phyloP scores from a whole-genome alignment of 176 grass and related monocot species.

The Cenchrus americanus region DNA sequence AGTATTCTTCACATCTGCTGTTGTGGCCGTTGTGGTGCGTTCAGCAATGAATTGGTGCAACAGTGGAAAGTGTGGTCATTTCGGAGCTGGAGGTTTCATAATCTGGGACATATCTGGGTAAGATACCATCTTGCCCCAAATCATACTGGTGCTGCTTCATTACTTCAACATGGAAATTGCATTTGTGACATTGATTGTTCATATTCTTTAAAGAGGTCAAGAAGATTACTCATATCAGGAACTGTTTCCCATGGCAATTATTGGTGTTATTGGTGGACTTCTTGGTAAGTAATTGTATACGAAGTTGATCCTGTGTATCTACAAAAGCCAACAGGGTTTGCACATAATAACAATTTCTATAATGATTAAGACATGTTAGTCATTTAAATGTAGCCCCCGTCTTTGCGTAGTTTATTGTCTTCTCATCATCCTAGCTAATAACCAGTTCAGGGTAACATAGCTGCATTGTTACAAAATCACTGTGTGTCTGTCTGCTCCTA shows the following conservation, averaged over 20 bases:
- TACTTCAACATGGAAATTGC: conserved; percentile 23
- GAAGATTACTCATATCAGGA: conserved; percentile 99
- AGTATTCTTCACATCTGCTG: conserved; percentile 99
- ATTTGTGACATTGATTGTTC: conserved; percentile 51
- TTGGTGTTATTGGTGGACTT: conserved; percentile 97
- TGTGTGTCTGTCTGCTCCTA: neutral
- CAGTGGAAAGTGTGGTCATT: conserved; percentile 98
- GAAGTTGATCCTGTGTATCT: conserved; percentile 28
- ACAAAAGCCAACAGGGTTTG: conserved; percentile 25
- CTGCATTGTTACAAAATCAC: neutral
- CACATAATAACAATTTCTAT: conserved; percentile 31
- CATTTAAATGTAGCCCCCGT: neutral
- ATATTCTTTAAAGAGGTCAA: conserved; percentile 80
- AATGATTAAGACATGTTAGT: conserved; percentile 17
- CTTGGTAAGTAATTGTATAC: conserved; percentile 60
- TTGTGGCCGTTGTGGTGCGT: conserved; percentile 92
- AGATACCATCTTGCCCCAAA: neutral
- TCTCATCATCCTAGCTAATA: neutral
- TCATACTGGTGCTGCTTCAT: neutral
- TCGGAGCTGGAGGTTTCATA: conserved; percentile 97
- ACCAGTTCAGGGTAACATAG: neutral
- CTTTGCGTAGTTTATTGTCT: conserved; percentile 2
- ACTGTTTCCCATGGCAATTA: conserved; percentile 92
- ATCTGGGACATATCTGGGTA: conserved; percentile 99
- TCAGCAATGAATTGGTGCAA: conserved; percentile 97